Evolutionary conservation across 2,329 filamentous ascomycete species (phyloP).

Genomic region (Cytospora mali): DNA sequence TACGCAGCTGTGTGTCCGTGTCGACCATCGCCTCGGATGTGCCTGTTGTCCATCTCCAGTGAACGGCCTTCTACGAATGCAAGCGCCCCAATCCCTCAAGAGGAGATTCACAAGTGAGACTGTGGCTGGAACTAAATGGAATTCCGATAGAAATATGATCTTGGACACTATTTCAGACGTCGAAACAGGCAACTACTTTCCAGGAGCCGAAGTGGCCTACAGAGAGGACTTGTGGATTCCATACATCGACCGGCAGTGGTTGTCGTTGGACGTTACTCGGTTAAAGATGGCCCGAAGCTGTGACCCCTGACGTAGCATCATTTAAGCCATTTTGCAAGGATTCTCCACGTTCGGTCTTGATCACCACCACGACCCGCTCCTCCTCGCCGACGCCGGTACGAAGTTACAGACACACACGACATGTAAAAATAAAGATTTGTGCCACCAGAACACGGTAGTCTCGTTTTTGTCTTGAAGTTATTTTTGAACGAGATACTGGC

Average conservation of each 20-base stretch:
- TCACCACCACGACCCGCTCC: too few relatives aligned
- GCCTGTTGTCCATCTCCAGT: not conserved
- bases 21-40: conserved; percentile 18
- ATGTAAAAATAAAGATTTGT: not conserved
- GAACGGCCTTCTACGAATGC: conserved; percentile 7
- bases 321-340: conserved; percentile 1
- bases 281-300: conserved; percentile 11
- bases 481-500: not conserved
- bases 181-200: conserved; percentile 13
- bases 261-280: conserved; percentile 7
- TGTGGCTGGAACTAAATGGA: not conserved
- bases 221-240: conserved; percentile 6
- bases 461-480: too few relatives aligned
- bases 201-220: not conserved
- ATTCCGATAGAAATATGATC: conserved; percentile 7
- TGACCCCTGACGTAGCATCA: not conserved
- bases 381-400: too few relatives aligned
- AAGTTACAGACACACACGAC: not conserved
- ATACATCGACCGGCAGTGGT: conserved; percentile 16
- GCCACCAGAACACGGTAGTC: not conserved
- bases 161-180: conserved; percentile 15
- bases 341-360: conserved; percentile 12
- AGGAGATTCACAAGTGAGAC: not conserved
- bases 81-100: not conserved
- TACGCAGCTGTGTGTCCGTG: conserved; percentile 11